Percentiles rank a stretch among this genome's conserved stretches.
phyloP scores from a whole-genome alignment of 1,284 basidiomycete species.

The Exobasidium cylindrosporum region DNA sequence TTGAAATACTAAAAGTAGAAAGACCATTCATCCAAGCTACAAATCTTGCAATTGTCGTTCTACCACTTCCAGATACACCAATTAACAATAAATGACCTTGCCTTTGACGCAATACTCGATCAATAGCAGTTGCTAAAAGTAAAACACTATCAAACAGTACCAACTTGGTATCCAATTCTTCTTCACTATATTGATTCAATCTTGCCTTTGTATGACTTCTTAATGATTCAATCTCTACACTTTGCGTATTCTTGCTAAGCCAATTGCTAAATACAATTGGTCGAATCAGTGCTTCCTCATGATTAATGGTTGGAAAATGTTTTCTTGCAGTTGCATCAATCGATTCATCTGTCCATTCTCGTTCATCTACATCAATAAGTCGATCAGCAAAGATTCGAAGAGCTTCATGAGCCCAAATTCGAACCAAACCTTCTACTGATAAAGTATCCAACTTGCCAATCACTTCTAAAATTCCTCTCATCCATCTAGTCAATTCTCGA shows the following conservation, averaged over 20 bases:
- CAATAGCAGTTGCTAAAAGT: conserved; percentile 93
- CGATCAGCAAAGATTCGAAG: conserved; percentile 96
- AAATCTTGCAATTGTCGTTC: conserved; percentile 97
- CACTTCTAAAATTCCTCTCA: conserved; percentile 94
- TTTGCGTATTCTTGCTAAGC: conserved; percentile 96
- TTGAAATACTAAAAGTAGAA: conserved; percentile 97
- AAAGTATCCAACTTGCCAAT: conserved; percentile 71
- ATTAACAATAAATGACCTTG: conserved; percentile 95
- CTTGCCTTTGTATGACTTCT: conserved; percentile 96
- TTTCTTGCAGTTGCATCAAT: conserved; percentile 80
- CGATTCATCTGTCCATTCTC: conserved; percentile 83
- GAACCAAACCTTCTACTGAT: conserved; percentile 87
- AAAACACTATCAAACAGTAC: conserved; percentile 98
- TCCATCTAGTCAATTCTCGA: conserved; percentile 97
- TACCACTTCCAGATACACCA: conserved; percentile 95
- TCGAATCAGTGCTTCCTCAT: conserved; percentile 68
- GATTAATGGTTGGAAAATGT: conserved; percentile 88
- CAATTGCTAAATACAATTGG: conserved; percentile 98
- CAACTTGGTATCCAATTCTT: conserved; percentile 91
- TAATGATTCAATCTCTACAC: conserved; percentile 86
- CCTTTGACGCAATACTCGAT: conserved; percentile 97
- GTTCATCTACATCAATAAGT: conserved; percentile 64
- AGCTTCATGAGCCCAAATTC: conserved; percentile 98
- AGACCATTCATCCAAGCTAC: conserved; percentile 99
- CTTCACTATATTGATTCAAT: conserved; percentile 65